phyloP scores from a whole-genome alignment of 352 stramenopile genomes.

The Phytopythium delawarense region DNA sequence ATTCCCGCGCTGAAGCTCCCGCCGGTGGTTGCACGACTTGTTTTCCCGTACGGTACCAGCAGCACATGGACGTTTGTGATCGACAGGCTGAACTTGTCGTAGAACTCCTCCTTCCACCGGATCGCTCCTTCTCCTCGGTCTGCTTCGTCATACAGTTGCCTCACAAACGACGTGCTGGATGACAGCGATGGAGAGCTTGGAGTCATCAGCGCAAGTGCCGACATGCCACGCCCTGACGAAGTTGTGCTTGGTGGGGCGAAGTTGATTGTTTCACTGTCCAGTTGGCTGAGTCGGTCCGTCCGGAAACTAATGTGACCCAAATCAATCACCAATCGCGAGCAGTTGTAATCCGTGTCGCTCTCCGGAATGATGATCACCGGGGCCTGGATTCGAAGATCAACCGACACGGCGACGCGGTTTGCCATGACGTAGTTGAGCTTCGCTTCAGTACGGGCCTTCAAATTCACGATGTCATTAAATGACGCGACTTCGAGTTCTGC shows the following conservation, averaged over 20 bases:
- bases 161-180: slow-evolving; percentile 74
- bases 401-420: slow-evolving; percentile 71
- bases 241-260: slow-evolving; percentile 24
- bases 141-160: slow-evolving; percentile 84
- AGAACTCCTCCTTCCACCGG: slow-evolving; percentile 90
- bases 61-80: slow-evolving; percentile 83
- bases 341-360: slow-evolving; percentile 78
- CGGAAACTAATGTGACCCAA: slow-evolving; percentile 82
- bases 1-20: slow-evolving; percentile 9
- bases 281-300: slow-evolving; percentile 76
- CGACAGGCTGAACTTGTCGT: slow-evolving; percentile 86
- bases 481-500: slow-evolving; percentile 85
- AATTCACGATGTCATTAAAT: slow-evolving; percentile 89
- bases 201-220: slow-evolving; percentile 38
- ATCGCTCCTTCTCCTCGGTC: slow-evolving; percentile 80
- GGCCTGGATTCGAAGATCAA: slow-evolving; percentile 84
- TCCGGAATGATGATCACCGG: slow-evolving; percentile 82
- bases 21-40: slow-evolving; percentile 16
- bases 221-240: slow-evolving; percentile 22
- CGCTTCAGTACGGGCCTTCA: slow-evolving; percentile 81
- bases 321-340: slow-evolving; percentile 74
- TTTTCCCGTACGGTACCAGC: slow-evolving; percentile 69
- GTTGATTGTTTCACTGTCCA: slow-evolving; percentile 51
- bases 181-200: slow-evolving; percentile 38
- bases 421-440: slow-evolving; percentile 90